Conservation (phyloP, 2,329 filamentous ascomycete genomes). For the Hymenoscyphus fraxineus region DNA sequence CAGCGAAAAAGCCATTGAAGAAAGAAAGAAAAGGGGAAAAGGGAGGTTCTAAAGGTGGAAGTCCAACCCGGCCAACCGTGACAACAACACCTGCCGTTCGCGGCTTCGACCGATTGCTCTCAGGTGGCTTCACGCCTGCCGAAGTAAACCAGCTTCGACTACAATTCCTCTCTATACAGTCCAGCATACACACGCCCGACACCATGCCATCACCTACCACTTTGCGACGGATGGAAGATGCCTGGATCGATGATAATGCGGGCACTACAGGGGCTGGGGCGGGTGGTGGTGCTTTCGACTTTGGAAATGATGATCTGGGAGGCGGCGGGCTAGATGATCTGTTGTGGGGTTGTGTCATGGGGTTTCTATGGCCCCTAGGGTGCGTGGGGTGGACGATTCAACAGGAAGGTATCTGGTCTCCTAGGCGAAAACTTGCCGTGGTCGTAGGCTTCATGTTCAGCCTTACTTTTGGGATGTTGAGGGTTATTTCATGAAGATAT, state of each 20-base stretch:
- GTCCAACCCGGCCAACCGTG: constrained; percentile 12
- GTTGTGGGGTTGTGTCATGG: constrained; percentile 81
- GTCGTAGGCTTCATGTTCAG: constrained; percentile 80
- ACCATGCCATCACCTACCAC: constrained; percentile 78
- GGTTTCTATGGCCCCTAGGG: constrained; percentile 92
- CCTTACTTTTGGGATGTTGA: constrained; percentile 67
- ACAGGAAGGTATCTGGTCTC: constrained; percentile 83
- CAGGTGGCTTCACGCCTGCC: constrained; percentile 73
- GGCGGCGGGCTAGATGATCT: constrained; percentile 69
- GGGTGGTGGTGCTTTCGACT: constrained; percentile 37
- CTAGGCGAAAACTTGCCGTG: constrained; percentile 81
- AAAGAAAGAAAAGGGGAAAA: constrained; percentile 19
- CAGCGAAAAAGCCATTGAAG: constrained; percentile 23
- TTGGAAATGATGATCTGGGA: constrained; percentile 37
- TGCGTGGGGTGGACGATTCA: constrained; percentile 80
- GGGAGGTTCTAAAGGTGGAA: constrained; percentile 15
- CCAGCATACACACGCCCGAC: constrained; percentile 78
- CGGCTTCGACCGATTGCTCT: constrained; percentile 83
- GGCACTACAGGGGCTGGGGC: constrained; percentile 37
- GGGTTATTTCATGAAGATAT: constrained; percentile 29
- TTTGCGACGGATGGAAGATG: constrained; percentile 76
- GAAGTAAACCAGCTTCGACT: constrained; percentile 83
- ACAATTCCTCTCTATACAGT: constrained; percentile 84
- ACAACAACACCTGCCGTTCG: constrained; percentile 54
- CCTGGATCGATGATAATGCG: constrained; percentile 76